Conservation (phyloP, 2,329 filamentous ascomycete species). For the Aspergillus glaucus region DNA sequence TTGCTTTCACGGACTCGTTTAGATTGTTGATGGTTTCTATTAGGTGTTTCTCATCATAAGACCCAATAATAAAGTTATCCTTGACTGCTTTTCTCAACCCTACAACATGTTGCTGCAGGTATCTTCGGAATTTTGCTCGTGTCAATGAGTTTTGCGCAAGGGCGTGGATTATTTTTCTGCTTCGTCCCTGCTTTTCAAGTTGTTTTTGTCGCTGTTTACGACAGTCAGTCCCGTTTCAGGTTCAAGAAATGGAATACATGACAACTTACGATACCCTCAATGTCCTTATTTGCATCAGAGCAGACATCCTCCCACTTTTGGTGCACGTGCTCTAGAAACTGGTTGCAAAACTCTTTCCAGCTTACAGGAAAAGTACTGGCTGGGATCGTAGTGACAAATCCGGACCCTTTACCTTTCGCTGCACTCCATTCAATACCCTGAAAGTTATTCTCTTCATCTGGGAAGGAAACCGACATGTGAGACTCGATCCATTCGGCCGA, state of each 20-base stretch:
- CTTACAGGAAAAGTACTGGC: neutral
- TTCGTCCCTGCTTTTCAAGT: neutral
- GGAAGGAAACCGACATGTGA: neutral
- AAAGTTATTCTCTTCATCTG: neutral
- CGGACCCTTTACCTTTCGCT: neutral
- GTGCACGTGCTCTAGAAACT: neutral
- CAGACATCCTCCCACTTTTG: neutral
- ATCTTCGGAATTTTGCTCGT: neutral
- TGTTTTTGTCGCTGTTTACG: neutral
- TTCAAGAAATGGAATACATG: neutral
- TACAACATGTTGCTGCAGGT: neutral
- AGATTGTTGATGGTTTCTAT: neutral
- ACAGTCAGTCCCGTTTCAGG: neutral
- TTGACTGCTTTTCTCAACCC: neutral
- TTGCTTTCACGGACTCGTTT: neutral
- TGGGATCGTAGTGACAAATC: neutral
- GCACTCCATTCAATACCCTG: neutral
- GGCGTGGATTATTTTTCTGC: neutral
- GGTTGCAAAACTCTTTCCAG: neutral
- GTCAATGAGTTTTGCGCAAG: neutral
- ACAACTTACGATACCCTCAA: neutral
- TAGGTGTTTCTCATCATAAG: neutral
- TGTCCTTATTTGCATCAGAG: neutral
- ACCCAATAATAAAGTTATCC: neutral
- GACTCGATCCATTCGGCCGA: too few relatives aligned